Base-by-base conservation (phyloP, 257 asterid species). In the Echium plantagineum region DNA sequence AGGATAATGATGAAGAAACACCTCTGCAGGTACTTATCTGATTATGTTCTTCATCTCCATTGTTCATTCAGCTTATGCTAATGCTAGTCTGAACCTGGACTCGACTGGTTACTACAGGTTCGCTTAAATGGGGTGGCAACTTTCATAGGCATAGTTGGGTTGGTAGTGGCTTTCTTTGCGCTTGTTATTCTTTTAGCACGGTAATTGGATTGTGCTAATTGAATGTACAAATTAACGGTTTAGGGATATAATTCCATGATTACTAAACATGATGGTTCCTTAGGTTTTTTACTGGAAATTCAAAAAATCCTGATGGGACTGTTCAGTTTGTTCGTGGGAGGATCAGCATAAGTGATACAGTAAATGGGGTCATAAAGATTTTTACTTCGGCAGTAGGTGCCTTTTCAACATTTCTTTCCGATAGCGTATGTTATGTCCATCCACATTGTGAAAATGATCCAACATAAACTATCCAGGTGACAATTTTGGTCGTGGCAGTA, bases 1-100 rank as follows among this genome's bases (percentile, higher is more conserved):
- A 91, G 80, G 98, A 91, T 75, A 88, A 66, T n/a, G 95, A 94
- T 64, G 98, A 85, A 85, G 98, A 88, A 83, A 91, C 96, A 59
- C 98, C 96, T 15, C 72, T 91, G 76, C 98, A 91, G 98, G 98
- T 91, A 73, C 49, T 30, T 21, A 32, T 57, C 30, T 31, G 35
- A 10, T 55, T 18, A 21, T 26, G 38, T 42, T 38, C 32, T 28
- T 15, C 17, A 22, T 61, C 30, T 22, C 19, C 8, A 1, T 52
- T 20, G 3, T 0, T 63, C 56, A 3, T 13, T 26, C 9, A 18
- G 56, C 32, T 28, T 61, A 56, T 49, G n/a, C 57, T 26, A n/a
- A 57, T 57, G 63, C 63, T 58, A 51, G 55, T 59, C 35, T 32
- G 54, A 69, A 72, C 64, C 35, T 26, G 21, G 63, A 16, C 28